phyloP scores from a whole-genome alignment of 192 early-diverging fungal genomes.

The Gorgonomyces haynaldii region DNA sequence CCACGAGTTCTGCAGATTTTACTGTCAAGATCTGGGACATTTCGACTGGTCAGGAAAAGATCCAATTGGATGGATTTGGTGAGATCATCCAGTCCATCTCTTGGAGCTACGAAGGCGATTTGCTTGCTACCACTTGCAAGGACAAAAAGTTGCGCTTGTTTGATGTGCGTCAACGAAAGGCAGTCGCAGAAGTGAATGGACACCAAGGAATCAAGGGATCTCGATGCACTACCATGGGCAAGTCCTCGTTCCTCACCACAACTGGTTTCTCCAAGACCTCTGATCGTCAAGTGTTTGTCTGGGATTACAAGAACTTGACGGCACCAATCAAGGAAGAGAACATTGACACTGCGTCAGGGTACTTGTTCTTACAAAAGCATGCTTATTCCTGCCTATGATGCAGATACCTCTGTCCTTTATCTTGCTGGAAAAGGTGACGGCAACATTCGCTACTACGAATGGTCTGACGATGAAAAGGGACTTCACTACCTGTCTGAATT shows the following conservation, averaged over 20 bases:
- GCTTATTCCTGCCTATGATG: constrained; percentile 94
- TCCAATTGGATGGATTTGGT: constrained; percentile 70
- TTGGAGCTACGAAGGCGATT: constrained; percentile 78
- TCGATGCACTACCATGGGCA: constrained; percentile 82
- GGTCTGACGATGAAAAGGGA: constrained; percentile 73
- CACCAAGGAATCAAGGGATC: constrained; percentile 97
- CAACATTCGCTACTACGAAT: constrained; percentile 98
- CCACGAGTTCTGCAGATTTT: constrained; percentile 77
- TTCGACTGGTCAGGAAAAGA: constrained; percentile 58
- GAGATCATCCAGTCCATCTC: constrained; percentile 86
- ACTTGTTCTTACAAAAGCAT: constrained; percentile 36
- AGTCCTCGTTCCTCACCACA: constrained; percentile 64
- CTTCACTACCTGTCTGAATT: constrained; percentile 79
- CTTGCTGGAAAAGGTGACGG: constrained; percentile 97
- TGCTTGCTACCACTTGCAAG: constrained; percentile 83
- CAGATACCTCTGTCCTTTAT: constrained; percentile 80
- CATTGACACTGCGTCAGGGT: constrained; percentile 84
- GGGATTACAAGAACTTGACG: constrained; percentile 60
- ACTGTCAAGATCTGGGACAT: constrained; percentile 85
- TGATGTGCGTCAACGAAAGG: constrained; percentile 76
- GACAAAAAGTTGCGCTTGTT: constrained; percentile 94
- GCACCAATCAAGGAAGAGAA: constrained; percentile 62
- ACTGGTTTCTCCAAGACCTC: constrained; percentile 90
- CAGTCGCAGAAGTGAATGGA: constrained; percentile 66
- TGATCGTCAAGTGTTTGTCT: constrained; percentile 90